These are phyloP conservation scores for Colletotrichum musae DNA, from an alignment of 2,329 filamentous ascomycete genomes.

Conservation along the genomic window DNA sequence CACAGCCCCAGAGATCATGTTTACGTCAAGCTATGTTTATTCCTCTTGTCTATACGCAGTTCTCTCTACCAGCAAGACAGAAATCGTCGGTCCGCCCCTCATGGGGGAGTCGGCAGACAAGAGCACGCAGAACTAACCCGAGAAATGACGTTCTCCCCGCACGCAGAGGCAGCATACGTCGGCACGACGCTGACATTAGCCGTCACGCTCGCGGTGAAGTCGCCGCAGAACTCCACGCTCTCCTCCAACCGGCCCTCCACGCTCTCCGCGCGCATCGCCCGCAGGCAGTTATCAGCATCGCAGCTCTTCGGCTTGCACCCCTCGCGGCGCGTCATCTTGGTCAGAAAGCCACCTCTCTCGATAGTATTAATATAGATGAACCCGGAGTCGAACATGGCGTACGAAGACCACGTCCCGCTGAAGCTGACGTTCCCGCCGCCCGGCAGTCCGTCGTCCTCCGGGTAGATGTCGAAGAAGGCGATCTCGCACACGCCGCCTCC, in stretches of 20 bases:
- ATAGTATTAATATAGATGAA: conserved; percentile 60
- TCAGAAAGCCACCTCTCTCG: conserved; percentile 57
- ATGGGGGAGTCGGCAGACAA: conserved; percentile 40
- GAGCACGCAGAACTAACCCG: conserved; percentile 41
- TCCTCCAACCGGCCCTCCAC: conserved; percentile 42
- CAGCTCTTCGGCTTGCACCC: conserved; percentile 43
- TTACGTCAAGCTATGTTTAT: no score
- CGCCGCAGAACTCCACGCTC: conserved; percentile 42
- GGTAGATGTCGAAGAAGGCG: conserved; percentile 62
- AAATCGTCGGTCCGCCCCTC: no score
- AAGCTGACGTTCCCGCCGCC: conserved; percentile 53
- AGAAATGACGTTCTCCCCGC: conserved; percentile 7
- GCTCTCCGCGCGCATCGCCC: conserved; percentile 39
- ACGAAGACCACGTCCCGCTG: conserved; percentile 60
- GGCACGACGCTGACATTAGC: conserved; percentile 42
- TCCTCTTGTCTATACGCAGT: no score
- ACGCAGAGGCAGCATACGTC: conserved; percentile 41
- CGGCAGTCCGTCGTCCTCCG: conserved; percentile 59
- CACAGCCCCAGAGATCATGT: no score
- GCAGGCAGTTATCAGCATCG: conserved; percentile 43
- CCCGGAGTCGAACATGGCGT: conserved; percentile 58
- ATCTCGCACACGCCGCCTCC: conserved; percentile 58
- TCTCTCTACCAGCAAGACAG: no score
- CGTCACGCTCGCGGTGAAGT: conserved; percentile 39
- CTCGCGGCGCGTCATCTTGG: conserved; percentile 50